Conservation (phyloP, 805 yeast genomes). For the Teunomyces stri region DNA sequence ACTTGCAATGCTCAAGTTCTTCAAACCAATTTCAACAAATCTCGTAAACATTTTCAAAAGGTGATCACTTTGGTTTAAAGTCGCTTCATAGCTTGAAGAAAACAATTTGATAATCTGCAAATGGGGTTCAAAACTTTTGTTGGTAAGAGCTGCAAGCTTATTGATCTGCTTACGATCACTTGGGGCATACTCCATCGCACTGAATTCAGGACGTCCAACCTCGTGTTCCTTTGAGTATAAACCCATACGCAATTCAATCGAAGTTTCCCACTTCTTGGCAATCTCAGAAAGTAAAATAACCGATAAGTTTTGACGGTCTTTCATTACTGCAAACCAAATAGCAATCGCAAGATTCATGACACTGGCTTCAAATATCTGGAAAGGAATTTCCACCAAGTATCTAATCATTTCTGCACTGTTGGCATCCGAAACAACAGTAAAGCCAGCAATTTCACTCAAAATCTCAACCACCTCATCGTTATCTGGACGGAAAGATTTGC, state of each 20-base stretch:
- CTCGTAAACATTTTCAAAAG: conserved; percentile 66
- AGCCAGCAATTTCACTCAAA: conserved; percentile 45
- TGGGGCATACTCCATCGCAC: conserved; percentile 87
- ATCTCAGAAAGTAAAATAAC: conserved; percentile 66
- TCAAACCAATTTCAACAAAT: conserved; percentile 55
- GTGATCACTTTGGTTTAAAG: conserved; percentile 68
- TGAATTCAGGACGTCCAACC: conserved; percentile 54
- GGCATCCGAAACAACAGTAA: conserved; percentile 28
- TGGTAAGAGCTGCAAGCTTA: conserved; percentile 48
- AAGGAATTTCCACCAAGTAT: conserved; percentile 67
- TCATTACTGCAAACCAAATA: conserved; percentile 79
- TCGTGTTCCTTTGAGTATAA: conserved; percentile 60
- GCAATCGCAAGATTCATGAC: conserved; percentile 64
- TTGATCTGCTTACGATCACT: conserved; percentile 62
- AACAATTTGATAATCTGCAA: conserved; percentile 63
- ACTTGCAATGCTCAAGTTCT: conserved; percentile 56
- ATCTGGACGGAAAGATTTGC: conserved; percentile 9
- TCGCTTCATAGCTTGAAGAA: conserved; percentile 76
- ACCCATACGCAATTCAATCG: conserved; percentile 61
- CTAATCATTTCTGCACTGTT: conserved; percentile 48
- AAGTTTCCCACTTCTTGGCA: conserved; percentile 62
- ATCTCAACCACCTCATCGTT: conserved; percentile 35
- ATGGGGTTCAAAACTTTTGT: conserved; percentile 63
- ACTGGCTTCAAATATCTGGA: conserved; percentile 56
- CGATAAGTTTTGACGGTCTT: conserved; percentile 59